Percentiles rank a stretch among this genome's conserved stretches.
These are phyloP conservation scores for Tuber melanosporum DNA, from an alignment of 495 filamentous ascomycete species.

Conservation along the genomic window DNA sequence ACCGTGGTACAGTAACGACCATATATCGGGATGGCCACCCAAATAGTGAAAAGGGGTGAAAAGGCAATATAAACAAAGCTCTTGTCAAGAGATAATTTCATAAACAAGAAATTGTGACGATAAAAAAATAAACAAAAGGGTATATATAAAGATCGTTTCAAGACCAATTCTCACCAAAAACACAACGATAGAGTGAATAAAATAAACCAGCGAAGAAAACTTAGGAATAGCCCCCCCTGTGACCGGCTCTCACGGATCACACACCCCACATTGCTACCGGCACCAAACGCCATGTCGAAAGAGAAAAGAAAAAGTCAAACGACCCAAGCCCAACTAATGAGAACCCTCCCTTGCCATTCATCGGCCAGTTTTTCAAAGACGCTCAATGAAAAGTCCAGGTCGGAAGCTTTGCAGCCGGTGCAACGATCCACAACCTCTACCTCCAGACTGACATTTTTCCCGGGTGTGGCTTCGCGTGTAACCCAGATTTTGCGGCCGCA, in stretches of 20 bases:
- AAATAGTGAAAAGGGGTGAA: neutral
- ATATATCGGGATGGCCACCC: neutral
- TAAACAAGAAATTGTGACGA: neutral
- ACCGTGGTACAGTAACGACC: neutral
- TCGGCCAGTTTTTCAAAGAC: conserved; percentile 59
- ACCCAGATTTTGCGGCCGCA: conserved; percentile 62
- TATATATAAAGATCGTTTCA: neutral
- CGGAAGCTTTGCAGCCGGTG: conserved; percentile 55
- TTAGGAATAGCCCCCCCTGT: neutral
- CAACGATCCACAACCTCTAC: conserved; percentile 72
- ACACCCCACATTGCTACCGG: neutral
- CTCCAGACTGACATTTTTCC: conserved; percentile 50
- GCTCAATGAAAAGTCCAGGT: conserved; percentile 59
- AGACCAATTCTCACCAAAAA: neutral
- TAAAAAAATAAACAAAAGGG: neutral
- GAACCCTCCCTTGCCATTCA: conserved; percentile 53
- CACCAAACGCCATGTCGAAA: neutral
- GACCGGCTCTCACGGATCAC: neutral
- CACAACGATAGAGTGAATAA: neutral
- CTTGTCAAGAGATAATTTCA: neutral
- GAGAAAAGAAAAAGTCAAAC: neutral
- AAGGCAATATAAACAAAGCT: neutral
- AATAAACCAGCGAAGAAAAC: neutral
- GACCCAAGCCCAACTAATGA: conserved; percentile 64
- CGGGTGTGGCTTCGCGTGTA: conserved; percentile 44